Evolutionary conservation across 371 early-diverging fungal species (phyloP).

Genomic region (Polyrhizophydium stewartii): DNA sequence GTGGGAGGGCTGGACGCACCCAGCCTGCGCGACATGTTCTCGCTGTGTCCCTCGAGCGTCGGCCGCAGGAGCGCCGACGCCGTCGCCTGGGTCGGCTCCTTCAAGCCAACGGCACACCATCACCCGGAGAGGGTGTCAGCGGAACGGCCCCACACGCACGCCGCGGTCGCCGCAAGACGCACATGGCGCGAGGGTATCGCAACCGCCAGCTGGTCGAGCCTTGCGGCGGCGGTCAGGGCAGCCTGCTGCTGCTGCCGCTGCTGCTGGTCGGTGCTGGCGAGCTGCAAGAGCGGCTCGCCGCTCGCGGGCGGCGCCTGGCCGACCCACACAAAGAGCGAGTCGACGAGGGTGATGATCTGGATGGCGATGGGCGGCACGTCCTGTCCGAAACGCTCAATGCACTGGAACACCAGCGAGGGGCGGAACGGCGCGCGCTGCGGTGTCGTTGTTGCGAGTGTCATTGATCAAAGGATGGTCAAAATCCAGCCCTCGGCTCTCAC

Average conservation of each 20-base stretch:
- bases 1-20: too few relatives aligned
- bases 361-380: slow-evolving; percentile 3
- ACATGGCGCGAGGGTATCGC: not conserved
- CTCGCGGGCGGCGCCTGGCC: not conserved
- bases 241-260: not conserved
- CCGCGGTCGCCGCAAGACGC: too few relatives aligned
- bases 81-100: not conserved
- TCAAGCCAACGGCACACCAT: too few relatives aligned
- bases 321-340: slow-evolving; percentile 12
- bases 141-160: too few relatives aligned
- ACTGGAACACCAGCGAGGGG: not conserved
- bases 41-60: slow-evolving; percentile 9
- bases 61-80: slow-evolving; percentile 5
- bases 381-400: not conserved
- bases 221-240: not conserved
- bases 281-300: too few relatives aligned
- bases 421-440: not conserved
- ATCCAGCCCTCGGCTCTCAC: too few relatives aligned
- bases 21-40: slow-evolving; percentile 6
- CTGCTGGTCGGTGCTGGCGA: not conserved
- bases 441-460: too few relatives aligned
- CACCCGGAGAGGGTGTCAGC: too few relatives aligned
- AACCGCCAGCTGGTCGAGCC: slow-evolving; percentile 7
- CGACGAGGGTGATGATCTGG: slow-evolving; percentile 9
- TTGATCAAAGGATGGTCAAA: too few relatives aligned